Evolutionary conservation across 208 protist genomes (phyloP).

Genomic region (Borovskyia barvae): DNA sequence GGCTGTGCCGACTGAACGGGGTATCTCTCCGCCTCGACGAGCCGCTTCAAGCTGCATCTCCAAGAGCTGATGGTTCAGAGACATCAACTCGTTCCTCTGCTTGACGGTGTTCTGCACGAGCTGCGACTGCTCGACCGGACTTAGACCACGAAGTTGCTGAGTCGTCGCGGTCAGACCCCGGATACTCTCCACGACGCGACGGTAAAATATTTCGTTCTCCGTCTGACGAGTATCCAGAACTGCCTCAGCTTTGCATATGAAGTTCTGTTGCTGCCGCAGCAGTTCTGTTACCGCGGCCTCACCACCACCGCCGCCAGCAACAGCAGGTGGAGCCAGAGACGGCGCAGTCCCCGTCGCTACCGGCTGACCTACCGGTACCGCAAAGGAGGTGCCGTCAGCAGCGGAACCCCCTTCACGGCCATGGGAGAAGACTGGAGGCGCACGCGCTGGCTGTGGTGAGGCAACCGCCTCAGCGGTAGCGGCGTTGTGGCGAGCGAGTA

Average conservation of each 20-base stretch:
- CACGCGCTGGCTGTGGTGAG: neutral
- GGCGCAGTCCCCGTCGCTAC: too few species aligned
- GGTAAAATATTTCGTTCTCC: constrained; percentile 49
- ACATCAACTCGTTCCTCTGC: constrained; percentile 69
- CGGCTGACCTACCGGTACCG: too few species aligned
- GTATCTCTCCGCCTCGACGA: constrained; percentile 11
- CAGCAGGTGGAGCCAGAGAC: neutral
- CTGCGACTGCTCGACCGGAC: constrained; percentile 54
- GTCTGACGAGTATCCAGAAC: constrained; percentile 39
- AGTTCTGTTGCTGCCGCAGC: constrained; percentile 43
- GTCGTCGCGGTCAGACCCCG: constrained; percentile 18
- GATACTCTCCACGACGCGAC: constrained; percentile 34
- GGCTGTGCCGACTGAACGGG: neutral
- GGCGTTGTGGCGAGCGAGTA: constrained; percentile 29
- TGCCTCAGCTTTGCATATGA: constrained; percentile 45
- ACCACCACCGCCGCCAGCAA: neutral
- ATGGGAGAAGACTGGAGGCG: too few species aligned
- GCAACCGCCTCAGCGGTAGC: constrained; percentile 4
- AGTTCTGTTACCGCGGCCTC: constrained; percentile 10
- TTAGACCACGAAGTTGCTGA: constrained; percentile 31
- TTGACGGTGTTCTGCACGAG: constrained; percentile 62
- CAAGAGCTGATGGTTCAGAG: constrained; percentile 64
- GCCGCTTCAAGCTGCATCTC: constrained; percentile 57
- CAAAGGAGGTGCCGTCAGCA: too few species aligned
- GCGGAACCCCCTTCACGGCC: too few species aligned